These are phyloP conservation scores for Phytophthora citricola DNA, from an alignment of 352 stramenopile genomes.

Conservation along the genomic window DNA sequence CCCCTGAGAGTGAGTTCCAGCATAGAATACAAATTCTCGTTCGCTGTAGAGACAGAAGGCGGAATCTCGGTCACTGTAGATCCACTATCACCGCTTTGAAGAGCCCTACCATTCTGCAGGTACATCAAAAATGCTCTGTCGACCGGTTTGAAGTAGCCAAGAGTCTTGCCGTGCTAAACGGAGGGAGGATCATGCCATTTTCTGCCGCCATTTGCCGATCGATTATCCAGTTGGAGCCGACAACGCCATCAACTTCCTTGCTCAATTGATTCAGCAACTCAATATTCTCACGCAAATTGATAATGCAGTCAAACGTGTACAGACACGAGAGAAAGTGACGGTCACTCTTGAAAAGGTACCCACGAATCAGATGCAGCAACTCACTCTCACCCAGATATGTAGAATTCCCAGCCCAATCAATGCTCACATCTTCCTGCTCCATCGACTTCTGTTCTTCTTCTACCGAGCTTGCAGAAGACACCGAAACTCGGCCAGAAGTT, in stretches of 20 bases:
- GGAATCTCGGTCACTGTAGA: constrained; percentile 1
- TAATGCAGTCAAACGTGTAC: constrained; percentile 82
- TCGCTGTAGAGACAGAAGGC: constrained; percentile 61
- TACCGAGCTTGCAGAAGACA: constrained; percentile 16
- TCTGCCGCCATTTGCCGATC: constrained; percentile 52
- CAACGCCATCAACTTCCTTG: constrained; percentile 42
- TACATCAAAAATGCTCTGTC: constrained; percentile 89
- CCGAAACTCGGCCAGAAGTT: constrained; percentile 5
- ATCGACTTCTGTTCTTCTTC: constrained; percentile 55
- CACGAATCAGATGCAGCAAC: constrained; percentile 73
- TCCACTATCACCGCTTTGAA: constrained; percentile 10
- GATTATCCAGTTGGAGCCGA: constrained; percentile 62
- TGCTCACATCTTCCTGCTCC: constrained; percentile 54
- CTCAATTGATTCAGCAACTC: constrained; percentile 47
- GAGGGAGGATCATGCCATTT: constrained; percentile 67
- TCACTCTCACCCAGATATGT: constrained; percentile 78
- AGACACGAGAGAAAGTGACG: constrained; percentile 83
- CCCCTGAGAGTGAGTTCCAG: constrained; percentile 76
- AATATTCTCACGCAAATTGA: constrained; percentile 61
- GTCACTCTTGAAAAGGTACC: constrained; percentile 80
- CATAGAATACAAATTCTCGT: constrained; percentile 90
- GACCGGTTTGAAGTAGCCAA: constrained; percentile 68
- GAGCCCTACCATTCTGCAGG: constrained; percentile 51
- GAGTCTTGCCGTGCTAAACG: constrained; percentile 87
- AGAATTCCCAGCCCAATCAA: constrained; percentile 37